Percentiles rank a stretch among this genome's conserved stretches.
These are phyloP conservation scores for Rubia balearica DNA, from an alignment of 305 asterid genomes.

Conservation along the genomic window DNA sequence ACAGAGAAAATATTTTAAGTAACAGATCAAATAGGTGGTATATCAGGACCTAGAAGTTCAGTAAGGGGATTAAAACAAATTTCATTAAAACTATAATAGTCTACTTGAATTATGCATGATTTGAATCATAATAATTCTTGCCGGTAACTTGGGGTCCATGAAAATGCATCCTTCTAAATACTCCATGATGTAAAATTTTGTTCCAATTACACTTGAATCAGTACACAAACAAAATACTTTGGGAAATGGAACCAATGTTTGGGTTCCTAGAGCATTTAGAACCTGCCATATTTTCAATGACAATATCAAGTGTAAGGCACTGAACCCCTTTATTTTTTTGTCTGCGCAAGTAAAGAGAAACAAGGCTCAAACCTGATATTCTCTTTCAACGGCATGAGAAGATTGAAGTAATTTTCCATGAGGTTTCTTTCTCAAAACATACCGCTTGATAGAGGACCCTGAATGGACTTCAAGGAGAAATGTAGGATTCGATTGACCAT, in stretches of 20 bases:
- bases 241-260: constrained; percentile 79
- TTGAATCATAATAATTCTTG: constrained; percentile 23
- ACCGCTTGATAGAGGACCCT: constrained; percentile 44
- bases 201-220: constrained; percentile 77
- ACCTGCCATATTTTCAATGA: constrained; percentile 47
- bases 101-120: constrained; percentile 7
- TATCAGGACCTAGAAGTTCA: neutral
- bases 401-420: constrained; percentile 75
- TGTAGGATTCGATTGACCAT: constrained; percentile 95
- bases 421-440: constrained; percentile 91
- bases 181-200: constrained; percentile 95
- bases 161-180: constrained; percentile 84
- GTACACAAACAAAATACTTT: constrained; percentile 86
- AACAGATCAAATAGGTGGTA: constrained; percentile 1
- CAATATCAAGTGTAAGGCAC: constrained; percentile 11
- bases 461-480: constrained; percentile 72
- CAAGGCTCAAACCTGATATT: constrained; percentile 51
- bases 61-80: neutral
- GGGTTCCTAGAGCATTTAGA: constrained; percentile 68
- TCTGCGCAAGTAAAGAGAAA: neutral
- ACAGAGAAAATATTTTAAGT: neutral
- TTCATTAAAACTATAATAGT: neutral
- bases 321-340: no score
- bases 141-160: constrained; percentile 76
- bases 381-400: constrained; percentile 97